phyloP scores from a whole-genome alignment of 371 early-diverging fungal genomes.

The Spraguea lophii region DNA sequence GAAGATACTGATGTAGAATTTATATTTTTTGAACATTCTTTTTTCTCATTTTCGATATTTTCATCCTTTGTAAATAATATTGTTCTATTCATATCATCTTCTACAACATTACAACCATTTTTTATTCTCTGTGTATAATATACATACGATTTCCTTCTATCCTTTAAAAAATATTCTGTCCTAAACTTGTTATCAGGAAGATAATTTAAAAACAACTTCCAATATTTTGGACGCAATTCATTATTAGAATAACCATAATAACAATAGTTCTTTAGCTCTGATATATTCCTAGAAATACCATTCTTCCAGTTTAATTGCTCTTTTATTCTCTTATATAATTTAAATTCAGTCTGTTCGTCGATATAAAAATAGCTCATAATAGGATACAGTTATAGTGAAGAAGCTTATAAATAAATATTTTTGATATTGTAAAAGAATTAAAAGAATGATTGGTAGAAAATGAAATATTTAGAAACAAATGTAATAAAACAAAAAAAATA shows the following conservation, averaged over 20 bases:
- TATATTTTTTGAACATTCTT: too few relatives aligned
- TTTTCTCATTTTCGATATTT: too few relatives aligned
- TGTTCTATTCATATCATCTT: constrained; percentile 19
- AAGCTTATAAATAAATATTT: not conserved
- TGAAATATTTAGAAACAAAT: not conserved
- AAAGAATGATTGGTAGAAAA: not conserved
- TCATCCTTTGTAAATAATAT: constrained; percentile 2
- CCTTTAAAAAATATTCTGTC: constrained; percentile 10
- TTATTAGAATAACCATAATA: constrained; percentile 30
- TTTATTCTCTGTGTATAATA: not conserved
- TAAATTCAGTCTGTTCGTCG: not conserved
- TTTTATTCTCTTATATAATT: not conserved
- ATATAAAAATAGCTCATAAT: not conserved
- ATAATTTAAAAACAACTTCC: constrained; percentile 39
- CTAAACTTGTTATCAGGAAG: constrained; percentile 33
- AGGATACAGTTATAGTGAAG: not conserved
- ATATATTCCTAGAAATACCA: constrained; percentile 11
- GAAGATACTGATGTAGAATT: too few relatives aligned
- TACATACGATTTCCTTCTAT: constrained; percentile 18
- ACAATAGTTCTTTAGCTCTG: constrained; percentile 30
- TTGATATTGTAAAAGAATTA: not conserved
- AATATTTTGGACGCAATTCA: constrained; percentile 28
- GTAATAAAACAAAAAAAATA: not conserved
- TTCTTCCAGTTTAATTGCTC: constrained; percentile 26
- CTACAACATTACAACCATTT: constrained; percentile 6